Percentiles rank a stretch among this genome's conserved stretches.
Conservation (phyloP, 1,284 basidiomycete genomes). For the Malassezia pachydermatis region DNA sequence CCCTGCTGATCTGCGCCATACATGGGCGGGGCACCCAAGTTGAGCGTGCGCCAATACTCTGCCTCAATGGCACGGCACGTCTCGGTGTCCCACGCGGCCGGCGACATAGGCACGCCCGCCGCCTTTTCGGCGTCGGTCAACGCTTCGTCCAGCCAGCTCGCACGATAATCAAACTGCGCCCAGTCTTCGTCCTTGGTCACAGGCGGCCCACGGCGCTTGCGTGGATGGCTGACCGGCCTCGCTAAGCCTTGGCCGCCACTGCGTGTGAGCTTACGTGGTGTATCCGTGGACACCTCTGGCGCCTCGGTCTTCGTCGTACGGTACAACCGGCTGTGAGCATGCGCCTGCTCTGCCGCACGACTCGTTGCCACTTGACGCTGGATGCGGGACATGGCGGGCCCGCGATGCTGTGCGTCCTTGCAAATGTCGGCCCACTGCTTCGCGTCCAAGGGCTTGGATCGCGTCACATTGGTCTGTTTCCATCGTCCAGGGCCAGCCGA, state of each 20-base stretch:
- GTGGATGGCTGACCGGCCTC: background rate
- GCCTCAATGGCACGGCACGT: conserved; percentile 75
- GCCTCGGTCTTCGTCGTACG: background rate
- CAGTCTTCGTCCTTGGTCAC: conserved; percentile 33
- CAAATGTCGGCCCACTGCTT: conserved; percentile 45
- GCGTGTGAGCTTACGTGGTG: conserved; percentile 16
- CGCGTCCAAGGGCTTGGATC: conserved; percentile 37
- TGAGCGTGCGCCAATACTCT: conserved; percentile 82
- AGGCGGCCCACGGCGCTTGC: conserved; percentile 10
- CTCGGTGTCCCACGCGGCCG: conserved; percentile 28
- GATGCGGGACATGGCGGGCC: conserved; percentile 41
- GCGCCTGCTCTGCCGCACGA: conserved; percentile 15
- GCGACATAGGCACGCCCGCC: conserved; percentile 9
- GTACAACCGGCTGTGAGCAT: conserved; percentile 15
- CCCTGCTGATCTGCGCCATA: conserved; percentile 92
- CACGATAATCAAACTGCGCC: conserved; percentile 35
- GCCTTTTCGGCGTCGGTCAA: conserved; percentile 21
- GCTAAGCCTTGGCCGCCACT: background rate
- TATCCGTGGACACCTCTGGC: background rate
- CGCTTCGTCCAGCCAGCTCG: conserved; percentile 37
- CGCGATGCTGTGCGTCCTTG: conserved; percentile 25
- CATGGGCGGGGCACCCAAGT: conserved; percentile 77
- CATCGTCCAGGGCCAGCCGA: conserved; percentile 40
- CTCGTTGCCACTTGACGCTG: conserved; percentile 36
- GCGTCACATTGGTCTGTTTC: conserved; percentile 43